These are phyloP conservation scores for Tylopilus balloui DNA, from an alignment of 768 basidiomycete species.

Conservation along the genomic window DNA sequence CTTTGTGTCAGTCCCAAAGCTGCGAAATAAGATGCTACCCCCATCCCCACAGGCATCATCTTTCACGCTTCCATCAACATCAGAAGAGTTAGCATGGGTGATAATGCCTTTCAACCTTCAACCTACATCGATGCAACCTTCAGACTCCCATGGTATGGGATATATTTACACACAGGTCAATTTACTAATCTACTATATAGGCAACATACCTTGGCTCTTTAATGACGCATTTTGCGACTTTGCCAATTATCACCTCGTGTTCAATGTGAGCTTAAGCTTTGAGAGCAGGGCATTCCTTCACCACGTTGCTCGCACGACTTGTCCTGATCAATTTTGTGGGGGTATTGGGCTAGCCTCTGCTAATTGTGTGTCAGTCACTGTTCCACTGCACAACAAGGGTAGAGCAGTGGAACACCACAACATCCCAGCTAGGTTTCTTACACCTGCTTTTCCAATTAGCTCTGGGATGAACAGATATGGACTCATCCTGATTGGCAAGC, in stretches of 20 bases:
- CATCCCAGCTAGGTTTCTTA: neutral
- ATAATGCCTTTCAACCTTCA: neutral
- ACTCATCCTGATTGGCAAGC: neutral
- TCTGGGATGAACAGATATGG: neutral
- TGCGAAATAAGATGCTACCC: neutral
- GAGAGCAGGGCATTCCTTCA: neutral
- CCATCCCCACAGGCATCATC: neutral
- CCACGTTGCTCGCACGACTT: neutral
- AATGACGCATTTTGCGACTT: neutral
- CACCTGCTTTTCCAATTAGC: neutral
- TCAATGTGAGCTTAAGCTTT: neutral
- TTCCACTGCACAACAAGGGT: neutral
- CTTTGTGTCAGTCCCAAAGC: neutral
- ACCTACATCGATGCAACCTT: too few relatives aligned
- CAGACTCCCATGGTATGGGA: neutral
- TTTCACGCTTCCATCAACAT: neutral
- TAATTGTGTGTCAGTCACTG: neutral
- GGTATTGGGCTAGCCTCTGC: neutral
- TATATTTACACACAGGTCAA: neutral
- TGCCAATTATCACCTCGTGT: neutral
- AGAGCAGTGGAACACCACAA: neutral
- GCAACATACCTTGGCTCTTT: neutral
- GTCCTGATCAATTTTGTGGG: neutral
- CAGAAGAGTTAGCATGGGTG: neutral
- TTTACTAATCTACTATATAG: too few relatives aligned